Evolutionary conservation across 805 yeast genomes (phyloP), one percentile per base, ranked within the genome.

Genomic region (Pichia kluyveri): DNA sequence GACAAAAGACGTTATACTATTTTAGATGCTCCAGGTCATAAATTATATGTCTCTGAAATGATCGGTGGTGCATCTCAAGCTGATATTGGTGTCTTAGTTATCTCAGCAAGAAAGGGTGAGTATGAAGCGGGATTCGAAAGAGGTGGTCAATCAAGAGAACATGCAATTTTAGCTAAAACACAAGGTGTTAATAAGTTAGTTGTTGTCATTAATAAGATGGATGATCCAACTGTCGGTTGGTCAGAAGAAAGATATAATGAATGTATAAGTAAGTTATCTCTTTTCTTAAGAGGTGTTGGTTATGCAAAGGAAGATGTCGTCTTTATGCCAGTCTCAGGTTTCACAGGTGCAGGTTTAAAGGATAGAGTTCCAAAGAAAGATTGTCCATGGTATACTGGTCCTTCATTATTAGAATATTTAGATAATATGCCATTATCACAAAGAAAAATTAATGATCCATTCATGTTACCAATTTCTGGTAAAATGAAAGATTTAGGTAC

Each of bases 11-110:
- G 98, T 69, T 93, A 93, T 74, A 91, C 99, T 41, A 89, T 93
- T 58, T 80, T 93, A 67, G 99, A 93, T 69, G 99, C 99, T 9
- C 99, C 99, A 56, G 99, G 99, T 45, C 99, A 93, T 76, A 93
- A 93, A 73, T 85, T 93, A 88, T 93, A 93, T 66, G 97, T 93
- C 54, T 88, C 97, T 48, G 95, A 89, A 69, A 93, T 93, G 99
- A 93, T 93, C 75, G 98, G 98, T 61, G 99, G 99, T 69, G 99
- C 99, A 18, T 90, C 98, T 42, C 99, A 93, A 73, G 99, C 99
- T 36, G 99, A 93, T 72, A 93, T 91, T 50, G 99, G 99, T 71
- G 80, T 93, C 56, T 77, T 93, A 61, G 99, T 93, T 44, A 93
- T 93, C 59, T 86, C 96, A 54, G 98, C 98, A 42, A 86, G 99